phyloP scores from a whole-genome alignment of 2,329 filamentous ascomycete species.

The Lecanicillium sp. region DNA sequence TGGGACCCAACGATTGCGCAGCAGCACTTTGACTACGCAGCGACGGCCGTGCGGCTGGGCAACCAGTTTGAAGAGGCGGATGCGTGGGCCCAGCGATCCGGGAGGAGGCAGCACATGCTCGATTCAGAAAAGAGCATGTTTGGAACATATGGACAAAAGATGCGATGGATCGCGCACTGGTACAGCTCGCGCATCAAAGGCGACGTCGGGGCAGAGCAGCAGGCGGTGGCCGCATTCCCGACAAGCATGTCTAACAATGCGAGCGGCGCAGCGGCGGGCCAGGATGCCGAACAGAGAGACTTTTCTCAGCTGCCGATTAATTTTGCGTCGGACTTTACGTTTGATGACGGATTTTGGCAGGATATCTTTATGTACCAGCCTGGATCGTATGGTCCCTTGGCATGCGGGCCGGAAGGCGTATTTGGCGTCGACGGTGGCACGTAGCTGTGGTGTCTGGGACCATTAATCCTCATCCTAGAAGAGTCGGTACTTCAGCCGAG shows the following conservation, averaged over 20 bases:
- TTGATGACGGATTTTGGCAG: constrained; percentile 7
- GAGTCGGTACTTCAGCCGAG: too few relatives aligned
- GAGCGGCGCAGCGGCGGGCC: neutral
- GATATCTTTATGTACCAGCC: constrained; percentile 5
- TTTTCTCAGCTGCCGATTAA: constrained; percentile 1
- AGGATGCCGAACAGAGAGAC: neutral
- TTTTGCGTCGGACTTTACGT: constrained; percentile 2
- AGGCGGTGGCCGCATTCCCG: neutral
- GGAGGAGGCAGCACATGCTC: neutral
- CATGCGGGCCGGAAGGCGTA: too few relatives aligned
- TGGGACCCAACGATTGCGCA: constrained; percentile 2
- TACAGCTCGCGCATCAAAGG: neutral
- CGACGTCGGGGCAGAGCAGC: neutral
- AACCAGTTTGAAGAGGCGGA: constrained; percentile 2
- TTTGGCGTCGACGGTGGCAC: too few relatives aligned
- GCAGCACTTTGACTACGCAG: constrained; percentile 3
- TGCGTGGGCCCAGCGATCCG: neutral
- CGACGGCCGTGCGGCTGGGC: neutral
- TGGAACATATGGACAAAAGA: neutral
- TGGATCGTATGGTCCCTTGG: too few relatives aligned
- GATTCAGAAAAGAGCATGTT: neutral
- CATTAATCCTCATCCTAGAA: too few relatives aligned
- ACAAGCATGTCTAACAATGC: neutral
- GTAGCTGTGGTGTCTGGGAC: too few relatives aligned
- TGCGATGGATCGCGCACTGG: constrained; percentile 5